phyloP scores from a whole-genome alignment of 805 yeast species.

The Kazachstania taianensis region DNA sequence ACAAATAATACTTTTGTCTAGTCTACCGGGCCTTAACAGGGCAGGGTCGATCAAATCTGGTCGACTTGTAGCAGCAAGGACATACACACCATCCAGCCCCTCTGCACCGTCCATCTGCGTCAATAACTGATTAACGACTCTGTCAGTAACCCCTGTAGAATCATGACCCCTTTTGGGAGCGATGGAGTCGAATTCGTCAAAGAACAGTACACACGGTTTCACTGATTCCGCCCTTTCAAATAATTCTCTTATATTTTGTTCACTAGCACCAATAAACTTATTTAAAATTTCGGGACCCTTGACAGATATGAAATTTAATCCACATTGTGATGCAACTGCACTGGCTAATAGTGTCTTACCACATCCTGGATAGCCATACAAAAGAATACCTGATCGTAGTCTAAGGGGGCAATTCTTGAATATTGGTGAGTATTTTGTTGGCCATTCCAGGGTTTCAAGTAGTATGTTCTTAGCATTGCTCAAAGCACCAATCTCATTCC shows the following conservation, averaged over 20 bases:
- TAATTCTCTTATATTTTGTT: slow-evolving; percentile 84
- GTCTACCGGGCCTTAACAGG: slow-evolving; percentile 85
- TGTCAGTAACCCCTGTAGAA: slow-evolving; percentile 93
- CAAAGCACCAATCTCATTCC: slow-evolving; percentile 90
- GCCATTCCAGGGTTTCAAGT: slow-evolving; percentile 92
- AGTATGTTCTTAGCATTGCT: slow-evolving; percentile 62
- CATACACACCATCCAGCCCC: slow-evolving; percentile 93
- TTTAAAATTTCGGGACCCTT: slow-evolving; percentile 94
- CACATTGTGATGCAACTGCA: slow-evolving; percentile 90
- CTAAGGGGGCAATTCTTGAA: slow-evolving; percentile 81
- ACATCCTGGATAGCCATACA: slow-evolving; percentile 96
- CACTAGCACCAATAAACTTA: slow-evolving; percentile 95
- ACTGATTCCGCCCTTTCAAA: slow-evolving; percentile 94
- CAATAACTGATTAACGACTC: slow-evolving; percentile 92
- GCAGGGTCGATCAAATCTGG: slow-evolving; percentile 97
- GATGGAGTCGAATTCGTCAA: slow-evolving; percentile 93
- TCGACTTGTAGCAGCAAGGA: slow-evolving; percentile 89
- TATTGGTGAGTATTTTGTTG: slow-evolving; percentile 92
- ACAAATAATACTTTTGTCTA: slow-evolving; percentile 86
- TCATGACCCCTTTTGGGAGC: slow-evolving; percentile 98
- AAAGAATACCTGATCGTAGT: slow-evolving; percentile 76
- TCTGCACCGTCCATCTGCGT: slow-evolving; percentile 99
- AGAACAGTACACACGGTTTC: slow-evolving; percentile 83
- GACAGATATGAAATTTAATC: slow-evolving; percentile 82
- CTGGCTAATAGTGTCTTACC: slow-evolving; percentile 91